Conservation (phyloP, 805 yeast genomes). For the Blastobotrys americana region DNA sequence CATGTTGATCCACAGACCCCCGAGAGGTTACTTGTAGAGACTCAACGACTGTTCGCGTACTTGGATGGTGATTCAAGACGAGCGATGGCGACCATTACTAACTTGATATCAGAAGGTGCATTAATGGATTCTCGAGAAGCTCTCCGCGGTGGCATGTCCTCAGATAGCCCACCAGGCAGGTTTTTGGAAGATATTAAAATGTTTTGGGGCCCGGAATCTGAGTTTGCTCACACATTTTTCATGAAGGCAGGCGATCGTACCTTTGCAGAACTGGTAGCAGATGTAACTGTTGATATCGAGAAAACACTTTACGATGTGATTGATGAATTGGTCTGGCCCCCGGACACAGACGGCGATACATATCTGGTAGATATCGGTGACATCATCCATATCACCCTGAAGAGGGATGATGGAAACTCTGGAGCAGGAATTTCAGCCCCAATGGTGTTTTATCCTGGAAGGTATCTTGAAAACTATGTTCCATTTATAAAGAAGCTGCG, state of each 20-base stretch:
- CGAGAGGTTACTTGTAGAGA: slow-evolving; percentile 21
- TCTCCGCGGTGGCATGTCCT: slow-evolving; percentile 7
- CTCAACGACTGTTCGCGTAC: slow-evolving; percentile 28
- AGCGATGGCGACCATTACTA: slow-evolving; percentile 18
- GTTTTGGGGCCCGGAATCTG: slow-evolving; percentile 15
- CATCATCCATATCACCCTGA: slow-evolving; percentile 18
- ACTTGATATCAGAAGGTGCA: slow-evolving; percentile 10
- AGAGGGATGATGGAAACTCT: slow-evolving; percentile 21
- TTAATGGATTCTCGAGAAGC: slow-evolving; percentile 3
- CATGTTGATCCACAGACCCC: background rate
- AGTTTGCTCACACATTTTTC: slow-evolving; percentile 8
- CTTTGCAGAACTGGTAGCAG: slow-evolving; percentile 14
- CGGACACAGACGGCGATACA: slow-evolving; percentile 7
- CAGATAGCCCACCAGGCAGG: slow-evolving; percentile 11
- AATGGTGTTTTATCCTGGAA: slow-evolving; percentile 18
- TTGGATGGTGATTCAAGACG: slow-evolving; percentile 25
- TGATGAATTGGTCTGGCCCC: slow-evolving; percentile 21
- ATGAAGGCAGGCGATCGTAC: background rate
- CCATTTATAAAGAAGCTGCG: slow-evolving; percentile 9
- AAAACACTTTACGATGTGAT: slow-evolving; percentile 17
- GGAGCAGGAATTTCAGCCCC: slow-evolving; percentile 20
- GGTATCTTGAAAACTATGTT: slow-evolving; percentile 14
- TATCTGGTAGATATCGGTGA: slow-evolving; percentile 19
- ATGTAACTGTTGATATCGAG: slow-evolving; percentile 17
- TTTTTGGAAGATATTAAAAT: slow-evolving; percentile 4